A percentile compares a stretch with the other conserved stretches of the same genome.
These are phyloP conservation scores for Fraxinus floribunda DNA, from an alignment of 305 asterid species.

Conservation along the genomic window DNA sequence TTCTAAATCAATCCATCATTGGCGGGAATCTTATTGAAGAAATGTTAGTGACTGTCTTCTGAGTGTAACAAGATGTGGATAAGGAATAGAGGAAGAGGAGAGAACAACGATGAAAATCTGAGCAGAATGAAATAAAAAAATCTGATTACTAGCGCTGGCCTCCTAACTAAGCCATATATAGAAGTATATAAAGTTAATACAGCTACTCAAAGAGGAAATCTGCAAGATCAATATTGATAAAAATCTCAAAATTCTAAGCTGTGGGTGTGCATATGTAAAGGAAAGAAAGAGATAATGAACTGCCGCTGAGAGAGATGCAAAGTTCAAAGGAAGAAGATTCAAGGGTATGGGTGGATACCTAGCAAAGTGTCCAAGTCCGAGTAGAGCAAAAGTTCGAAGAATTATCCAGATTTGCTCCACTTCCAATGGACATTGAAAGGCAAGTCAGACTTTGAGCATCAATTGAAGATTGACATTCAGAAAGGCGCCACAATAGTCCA, in stretches of 20 bases:
- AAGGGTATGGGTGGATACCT: neutral
- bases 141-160: neutral
- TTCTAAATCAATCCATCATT: neutral
- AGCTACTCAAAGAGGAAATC: neutral
- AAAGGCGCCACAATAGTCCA: neutral
- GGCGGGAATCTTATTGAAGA: neutral
- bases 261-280: neutral
- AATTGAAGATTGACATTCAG: neutral
- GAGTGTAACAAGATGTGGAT: neutral
- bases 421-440: neutral
- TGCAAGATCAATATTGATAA: neutral
- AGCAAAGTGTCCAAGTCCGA: neutral
- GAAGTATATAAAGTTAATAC: neutral
- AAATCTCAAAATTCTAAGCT: neutral
- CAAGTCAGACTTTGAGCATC: neutral
- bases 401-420: neutral
- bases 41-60: neutral
- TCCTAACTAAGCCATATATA: neutral
- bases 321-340: neutral
- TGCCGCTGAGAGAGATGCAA: neutral
- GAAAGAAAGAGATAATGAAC: neutral
- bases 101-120: neutral
- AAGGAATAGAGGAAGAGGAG: neutral
- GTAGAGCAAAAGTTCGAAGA: neutral
- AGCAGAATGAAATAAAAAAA: neutral